These are phyloP conservation scores for Penicillium cosmopolitanum DNA, from an alignment of 495 filamentous ascomycete genomes.

Conservation along the genomic window DNA sequence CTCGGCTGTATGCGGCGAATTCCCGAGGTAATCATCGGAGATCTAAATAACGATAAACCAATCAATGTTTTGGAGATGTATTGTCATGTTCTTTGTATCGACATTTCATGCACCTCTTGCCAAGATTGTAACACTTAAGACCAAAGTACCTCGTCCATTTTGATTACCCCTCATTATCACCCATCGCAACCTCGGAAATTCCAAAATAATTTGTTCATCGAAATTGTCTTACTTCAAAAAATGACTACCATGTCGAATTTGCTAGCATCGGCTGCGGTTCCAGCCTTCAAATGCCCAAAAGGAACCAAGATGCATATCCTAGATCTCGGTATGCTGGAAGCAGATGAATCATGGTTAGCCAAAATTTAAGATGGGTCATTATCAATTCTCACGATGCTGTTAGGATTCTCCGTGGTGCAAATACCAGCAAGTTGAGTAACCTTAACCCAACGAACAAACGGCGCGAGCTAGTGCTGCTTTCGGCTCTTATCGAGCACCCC, in stretches of 20 bases:
- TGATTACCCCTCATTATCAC: neutral
- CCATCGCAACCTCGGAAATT: neutral
- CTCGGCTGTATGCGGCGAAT: too few species aligned
- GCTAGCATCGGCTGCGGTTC: conserved; percentile 18
- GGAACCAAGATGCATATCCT: conserved; percentile 39
- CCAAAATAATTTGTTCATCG: neutral
- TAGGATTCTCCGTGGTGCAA: conserved; percentile 34
- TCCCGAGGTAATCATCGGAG: too few species aligned
- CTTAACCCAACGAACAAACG: conserved; percentile 38
- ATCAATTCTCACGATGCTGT: neutral
- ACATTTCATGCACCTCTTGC: neutral
- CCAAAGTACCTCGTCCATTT: neutral
- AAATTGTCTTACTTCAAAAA: neutral
- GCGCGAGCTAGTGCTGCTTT: conserved; percentile 45
- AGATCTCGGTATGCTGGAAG: conserved; percentile 31
- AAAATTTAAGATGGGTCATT: neutral
- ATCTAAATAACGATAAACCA: too few species aligned
- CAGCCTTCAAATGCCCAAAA: conserved; percentile 20
- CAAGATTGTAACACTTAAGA: neutral
- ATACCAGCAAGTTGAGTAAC: conserved; percentile 30
- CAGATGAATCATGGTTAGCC: conserved; percentile 32
- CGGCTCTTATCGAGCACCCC: conserved; percentile 55
- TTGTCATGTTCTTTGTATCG: neutral
- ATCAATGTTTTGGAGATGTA: neutral
- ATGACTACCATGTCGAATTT: conserved; percentile 8